These are phyloP conservation scores for Nemania abortiva DNA, from an alignment of 2,329 filamentous ascomycete species.

Conservation along the genomic window DNA sequence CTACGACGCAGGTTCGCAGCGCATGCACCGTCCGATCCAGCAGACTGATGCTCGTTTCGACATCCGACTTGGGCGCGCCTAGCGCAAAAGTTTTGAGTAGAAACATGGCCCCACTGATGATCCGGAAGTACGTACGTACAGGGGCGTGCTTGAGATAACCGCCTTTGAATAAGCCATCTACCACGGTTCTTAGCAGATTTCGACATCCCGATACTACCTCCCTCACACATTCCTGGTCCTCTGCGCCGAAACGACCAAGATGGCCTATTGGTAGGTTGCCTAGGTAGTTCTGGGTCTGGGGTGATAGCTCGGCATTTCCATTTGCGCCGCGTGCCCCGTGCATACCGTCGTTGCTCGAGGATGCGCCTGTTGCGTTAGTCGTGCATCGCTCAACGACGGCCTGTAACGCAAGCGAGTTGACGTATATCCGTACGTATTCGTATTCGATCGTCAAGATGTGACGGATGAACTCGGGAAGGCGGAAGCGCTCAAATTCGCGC, in stretches of 20 bases:
- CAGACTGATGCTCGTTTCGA: slow-evolving; percentile 78
- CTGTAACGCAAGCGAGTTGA: slow-evolving; percentile 93
- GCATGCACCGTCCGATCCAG: slow-evolving; percentile 82
- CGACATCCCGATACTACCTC: slow-evolving; percentile 83
- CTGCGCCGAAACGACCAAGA: slow-evolving; percentile 71
- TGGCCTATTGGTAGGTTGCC: slow-evolving; percentile 73
- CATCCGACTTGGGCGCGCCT: slow-evolving; percentile 81
- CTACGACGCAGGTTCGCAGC: slow-evolving; percentile 81
- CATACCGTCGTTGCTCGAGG: slow-evolving; percentile 54
- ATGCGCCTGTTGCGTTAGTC: slow-evolving; percentile 69
- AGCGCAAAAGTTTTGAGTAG: slow-evolving; percentile 86
- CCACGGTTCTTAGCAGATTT: slow-evolving; percentile 80
- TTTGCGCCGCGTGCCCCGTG: slow-evolving; percentile 54
- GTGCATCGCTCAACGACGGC: slow-evolving; percentile 95
- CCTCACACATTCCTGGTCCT: slow-evolving; percentile 78
- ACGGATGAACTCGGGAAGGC: slow-evolving; percentile 72
- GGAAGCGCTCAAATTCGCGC: slow-evolving; percentile 82
- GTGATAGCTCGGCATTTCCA: slow-evolving; percentile 64
- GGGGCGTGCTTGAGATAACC: slow-evolving; percentile 86
- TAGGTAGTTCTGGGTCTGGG: slow-evolving; percentile 73
- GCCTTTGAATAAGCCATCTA: slow-evolving; percentile 78
- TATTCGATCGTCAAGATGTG: slow-evolving; percentile 94
- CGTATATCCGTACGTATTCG: slow-evolving; percentile 92
- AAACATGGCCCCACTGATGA: slow-evolving; percentile 88
- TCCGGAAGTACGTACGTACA: slow-evolving; percentile 86